Evolutionary conservation across 1,139 yeast species (phyloP), one percentile per base, ranked within the genome.

Genomic region (Taphrina flavorubra): DNA sequence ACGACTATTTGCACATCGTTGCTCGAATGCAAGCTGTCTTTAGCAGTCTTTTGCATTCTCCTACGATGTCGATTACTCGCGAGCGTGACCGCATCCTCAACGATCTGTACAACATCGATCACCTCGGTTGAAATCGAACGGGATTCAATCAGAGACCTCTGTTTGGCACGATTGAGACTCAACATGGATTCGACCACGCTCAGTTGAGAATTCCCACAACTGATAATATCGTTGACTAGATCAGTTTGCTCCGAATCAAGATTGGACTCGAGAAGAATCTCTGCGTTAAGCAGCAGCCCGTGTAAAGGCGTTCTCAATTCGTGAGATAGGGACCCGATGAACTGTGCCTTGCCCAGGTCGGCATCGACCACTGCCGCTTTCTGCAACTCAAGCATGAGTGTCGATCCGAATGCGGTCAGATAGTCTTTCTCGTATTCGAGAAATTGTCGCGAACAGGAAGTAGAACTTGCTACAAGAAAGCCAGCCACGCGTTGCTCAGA

Each of bases 251-350:
- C 57, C 8, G 40, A 46, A 31, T 55, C 66, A 31, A 39, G 47
- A 10, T 25, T 16, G 18, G 55, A 55, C 7, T 53, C 60, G 2
- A 39, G 16, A n/a, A 62, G 55, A 13, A 66, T 16, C 44, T 66
- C 69, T 31, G 61, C 47, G 42, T 57, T 61, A 13, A 51, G 53
- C 7, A 66, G 51, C 37, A 66, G 46, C n/a, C 69, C 69, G 20
- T 60, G 66, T 44, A 66, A 14, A 11, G 69, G 69, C 13, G 61
- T 53, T 8, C 69, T 58, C 51, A 66, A 20, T 36, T 66, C 69
- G 61, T 66, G 70, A 4, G 57, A 44, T 14, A 56, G 49, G 39
- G 60, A 56, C 2, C 60, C 16, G 46, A 56, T 56, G 49, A 56
- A 40, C 18, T 39, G 37, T 18, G 60, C 46, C 49, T 56, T 56